Percentiles rank a stretch among this genome's conserved stretches.
These are phyloP conservation scores for Penicillium diatomitis DNA, from an alignment of 495 filamentous ascomycete genomes.

Conservation along the genomic window DNA sequence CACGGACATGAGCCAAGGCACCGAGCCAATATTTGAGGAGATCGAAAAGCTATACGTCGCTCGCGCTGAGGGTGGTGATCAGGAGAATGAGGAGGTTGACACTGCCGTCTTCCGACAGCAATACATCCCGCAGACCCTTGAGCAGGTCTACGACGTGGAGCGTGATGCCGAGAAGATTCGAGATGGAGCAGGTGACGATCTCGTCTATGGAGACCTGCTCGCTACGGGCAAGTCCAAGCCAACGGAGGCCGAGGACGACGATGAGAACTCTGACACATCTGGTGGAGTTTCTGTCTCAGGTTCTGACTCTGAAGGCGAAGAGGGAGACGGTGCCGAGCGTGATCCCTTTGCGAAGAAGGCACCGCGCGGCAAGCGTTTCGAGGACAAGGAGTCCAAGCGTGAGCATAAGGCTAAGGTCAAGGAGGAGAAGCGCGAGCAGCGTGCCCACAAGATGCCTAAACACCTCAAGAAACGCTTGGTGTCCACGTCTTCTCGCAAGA, in stretches of 20 bases:
- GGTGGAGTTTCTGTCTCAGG: constrained; percentile 34
- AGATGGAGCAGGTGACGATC: constrained; percentile 57
- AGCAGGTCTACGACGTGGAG: constrained; percentile 94
- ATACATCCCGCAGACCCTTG: constrained; percentile 87
- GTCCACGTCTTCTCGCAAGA: constrained; percentile 33
- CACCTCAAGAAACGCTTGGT: constrained; percentile 67
- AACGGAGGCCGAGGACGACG: constrained; percentile 16
- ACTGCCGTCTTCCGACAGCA: constrained; percentile 89
- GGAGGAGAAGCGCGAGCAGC: constrained; percentile 84
- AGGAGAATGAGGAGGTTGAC: constrained; percentile 56
- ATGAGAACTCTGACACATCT: constrained; percentile 39
- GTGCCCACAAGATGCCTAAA: constrained; percentile 94
- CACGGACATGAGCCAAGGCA: constrained; percentile 22
- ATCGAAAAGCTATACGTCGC: constrained; percentile 42
- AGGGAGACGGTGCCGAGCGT: constrained; percentile 31
- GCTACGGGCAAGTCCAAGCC: constrained; percentile 51
- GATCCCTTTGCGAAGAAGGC: constrained; percentile 52
- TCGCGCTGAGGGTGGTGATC: constrained; percentile 32
- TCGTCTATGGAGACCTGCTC: constrained; percentile 75
- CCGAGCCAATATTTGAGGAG: constrained; percentile 34
- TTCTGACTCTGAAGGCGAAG: constrained; percentile 38
- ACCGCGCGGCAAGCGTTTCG: constrained; percentile 80
- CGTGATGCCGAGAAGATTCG: constrained; percentile 72
- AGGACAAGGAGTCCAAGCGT: constrained; percentile 85
- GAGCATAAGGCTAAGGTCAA: constrained; percentile 86